Evolutionary conservation across 345 rosid genomes (phyloP), one percentile per base, ranked within the genome.

Genomic region (Eucalyptus sp.): DNA sequence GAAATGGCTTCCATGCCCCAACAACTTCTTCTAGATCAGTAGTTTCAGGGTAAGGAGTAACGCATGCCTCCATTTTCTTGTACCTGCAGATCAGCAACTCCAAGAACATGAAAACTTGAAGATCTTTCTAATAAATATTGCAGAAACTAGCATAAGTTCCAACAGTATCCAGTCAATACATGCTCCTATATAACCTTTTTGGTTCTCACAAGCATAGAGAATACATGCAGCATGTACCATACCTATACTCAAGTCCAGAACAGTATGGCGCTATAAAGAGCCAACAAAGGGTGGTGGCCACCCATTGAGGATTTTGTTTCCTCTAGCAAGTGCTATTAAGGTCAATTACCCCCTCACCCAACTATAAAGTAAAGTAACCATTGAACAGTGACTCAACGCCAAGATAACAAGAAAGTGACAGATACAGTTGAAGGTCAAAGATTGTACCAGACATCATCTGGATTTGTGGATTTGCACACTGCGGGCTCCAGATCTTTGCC

Each of bases 31-130:
- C 92, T 62, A 90, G 88, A 31, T 58, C 88, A 66, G 90, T 92
- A 87, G 91, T 91, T 46, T 93, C 94, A 54, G 95, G 96, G 88
- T 92, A 94, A 56, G 96, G 95, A 86, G 96, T 95, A 62, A 94
- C 83, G 51, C 97, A 96, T 43, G 90, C 88, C 92, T 96, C 96
- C 96, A 96, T 96, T 88, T 93, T 92, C 93, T 91, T 92, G 92
- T 96, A 95, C 96, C 96, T 94, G 79, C 44, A 29, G 54, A 86
- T 81, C 87, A 71, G 51, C 51, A 87, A 85, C 50, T 91, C 87
- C 18, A 13, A 27, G 37, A 46, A 86, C 86, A 27, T 46, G 43
- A 86, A 37, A 41, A 86, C 49, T 22, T 31, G 12, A 31, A n/a
- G n/a, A 52, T 41, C 84, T 76, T 76, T 44, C 48, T 6, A 13